These are phyloP conservation scores for Ascochyta pisi DNA, from an alignment of 2,329 filamentous ascomycete genomes.

Conservation along the genomic window DNA sequence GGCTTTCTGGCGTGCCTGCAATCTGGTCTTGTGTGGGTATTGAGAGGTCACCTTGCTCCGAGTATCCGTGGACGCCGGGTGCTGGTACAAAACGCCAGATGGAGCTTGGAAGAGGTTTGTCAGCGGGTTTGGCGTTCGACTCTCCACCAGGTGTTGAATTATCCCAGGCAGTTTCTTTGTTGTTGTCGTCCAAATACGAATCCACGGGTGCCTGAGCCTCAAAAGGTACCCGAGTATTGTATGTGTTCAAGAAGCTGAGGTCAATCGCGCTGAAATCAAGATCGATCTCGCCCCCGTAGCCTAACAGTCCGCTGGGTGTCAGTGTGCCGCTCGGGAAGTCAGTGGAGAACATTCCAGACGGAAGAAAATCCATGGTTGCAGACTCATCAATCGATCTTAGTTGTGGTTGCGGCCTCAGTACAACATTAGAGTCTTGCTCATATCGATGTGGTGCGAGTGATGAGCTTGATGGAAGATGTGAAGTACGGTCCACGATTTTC, in stretches of 20 bases:
- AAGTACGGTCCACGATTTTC: background rate
- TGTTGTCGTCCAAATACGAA: background rate
- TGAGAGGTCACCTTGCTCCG: background rate
- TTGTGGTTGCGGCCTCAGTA: background rate
- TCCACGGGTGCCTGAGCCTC: constrained; percentile 23
- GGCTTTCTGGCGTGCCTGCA: constrained; percentile 17
- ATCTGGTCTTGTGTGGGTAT: constrained; percentile 41
- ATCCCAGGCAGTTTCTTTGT: background rate
- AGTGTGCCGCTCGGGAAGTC: constrained; percentile 35
- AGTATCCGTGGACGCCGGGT: background rate
- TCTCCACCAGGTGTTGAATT: background rate
- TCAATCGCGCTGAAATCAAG: constrained; percentile 51
- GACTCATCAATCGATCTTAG: background rate
- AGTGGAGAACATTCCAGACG: background rate
- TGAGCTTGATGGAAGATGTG: background rate
- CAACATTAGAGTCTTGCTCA: background rate
- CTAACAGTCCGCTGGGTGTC: constrained; percentile 50
- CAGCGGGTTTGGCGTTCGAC: background rate
- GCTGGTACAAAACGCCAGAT: background rate
- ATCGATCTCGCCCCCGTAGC: constrained; percentile 50
- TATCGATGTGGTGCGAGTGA: background rate
- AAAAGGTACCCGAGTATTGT: constrained; percentile 51
- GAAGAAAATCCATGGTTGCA: background rate
- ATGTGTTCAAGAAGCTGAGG: constrained; percentile 49
- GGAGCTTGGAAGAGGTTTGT: background rate